A percentile compares a stretch with the other conserved stretches of the same genome.
Evolutionary conservation across 345 rosid genomes (phyloP).

Genomic region (Hibiscus tridactylites): DNA sequence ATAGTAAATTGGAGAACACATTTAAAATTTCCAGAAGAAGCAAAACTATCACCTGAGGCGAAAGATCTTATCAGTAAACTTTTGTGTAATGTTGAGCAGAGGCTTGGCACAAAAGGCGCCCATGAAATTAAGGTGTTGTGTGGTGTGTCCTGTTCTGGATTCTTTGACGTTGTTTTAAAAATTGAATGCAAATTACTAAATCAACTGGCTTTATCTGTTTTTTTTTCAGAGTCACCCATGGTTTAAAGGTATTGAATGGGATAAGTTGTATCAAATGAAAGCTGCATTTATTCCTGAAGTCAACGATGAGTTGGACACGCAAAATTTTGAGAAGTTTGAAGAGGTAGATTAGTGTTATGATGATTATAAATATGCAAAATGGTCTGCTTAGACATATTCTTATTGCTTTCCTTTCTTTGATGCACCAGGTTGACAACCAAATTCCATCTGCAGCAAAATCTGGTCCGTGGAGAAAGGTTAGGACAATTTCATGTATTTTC

Average conservation of each 20-base stretch:
- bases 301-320: slow-evolving; percentile 93
- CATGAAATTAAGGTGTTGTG: neutral
- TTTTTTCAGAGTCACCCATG: slow-evolving; percentile 44
- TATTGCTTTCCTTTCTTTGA: neutral
- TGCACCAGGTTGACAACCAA: neutral
- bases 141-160: neutral
- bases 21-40: neutral
- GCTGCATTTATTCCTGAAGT: slow-evolving; percentile 98
- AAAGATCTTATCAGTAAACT: neutral
- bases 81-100: neutral
- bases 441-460: neutral
- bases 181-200: neutral
- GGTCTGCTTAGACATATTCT: neutral
- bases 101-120: neutral
- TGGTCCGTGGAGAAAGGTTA: neutral
- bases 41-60: neutral
- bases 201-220: neutral
- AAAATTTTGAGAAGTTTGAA: slow-evolving; percentile 94
- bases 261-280: slow-evolving; percentile 70
- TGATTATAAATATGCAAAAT: neutral
- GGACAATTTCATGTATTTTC: neutral
- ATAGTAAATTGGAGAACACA: neutral
- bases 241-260: slow-evolving; percentile 85
- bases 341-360: slow-evolving; percentile 46
- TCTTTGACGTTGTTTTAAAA: neutral